A percentile compares a stretch with the other conserved stretches of the same genome.
Evolutionary conservation across 352 stramenopile species (phyloP).

Genomic region (Globisporangium viniferum): DNA sequence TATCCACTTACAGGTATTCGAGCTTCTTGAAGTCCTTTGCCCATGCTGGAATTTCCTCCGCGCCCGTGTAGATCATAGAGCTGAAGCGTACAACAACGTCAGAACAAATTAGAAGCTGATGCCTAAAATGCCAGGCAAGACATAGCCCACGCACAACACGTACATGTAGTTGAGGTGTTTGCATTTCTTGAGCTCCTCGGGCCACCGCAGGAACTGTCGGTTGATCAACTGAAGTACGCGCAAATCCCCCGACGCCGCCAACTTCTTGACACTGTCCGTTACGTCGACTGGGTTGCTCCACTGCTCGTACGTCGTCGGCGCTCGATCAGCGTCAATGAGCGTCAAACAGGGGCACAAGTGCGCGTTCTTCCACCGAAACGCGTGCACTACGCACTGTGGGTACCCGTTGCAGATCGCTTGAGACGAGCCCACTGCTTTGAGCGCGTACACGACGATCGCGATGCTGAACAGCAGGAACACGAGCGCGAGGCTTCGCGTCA

Average conservation of each 20-base stretch:
- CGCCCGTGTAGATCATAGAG: constrained; percentile 29
- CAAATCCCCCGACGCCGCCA: constrained; percentile 25
- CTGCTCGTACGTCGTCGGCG: constrained; percentile 32
- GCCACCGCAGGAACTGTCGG: constrained; percentile 18
- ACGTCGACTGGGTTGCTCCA: constrained; percentile 30
- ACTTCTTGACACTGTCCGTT: constrained; percentile 18
- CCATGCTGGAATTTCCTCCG: constrained; percentile 27
- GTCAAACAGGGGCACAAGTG: constrained; percentile 31
- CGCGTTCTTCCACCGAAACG: constrained; percentile 17
- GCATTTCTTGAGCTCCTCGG: constrained; percentile 30
- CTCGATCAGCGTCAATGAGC: constrained; percentile 26
- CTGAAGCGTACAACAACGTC: constrained; percentile 6
- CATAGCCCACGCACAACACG: background rate
- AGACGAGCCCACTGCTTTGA: constrained; percentile 15
- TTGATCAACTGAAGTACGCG: constrained; percentile 37
- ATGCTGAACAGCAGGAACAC: constrained; percentile 21
- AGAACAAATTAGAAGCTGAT: background rate
- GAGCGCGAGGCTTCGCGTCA: background rate
- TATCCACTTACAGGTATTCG: constrained; percentile 30
- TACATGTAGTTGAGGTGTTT: constrained; percentile 38
- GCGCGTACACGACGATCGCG: constrained; percentile 7
- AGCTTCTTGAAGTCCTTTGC: constrained; percentile 30
- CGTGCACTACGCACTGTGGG: constrained; percentile 27
- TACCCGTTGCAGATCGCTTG: constrained; percentile 13
- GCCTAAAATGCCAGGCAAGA: too few species aligned